These are phyloP conservation scores for Diddensiella caesifluorescens DNA, from an alignment of 805 yeast species.

Conservation along the genomic window DNA sequence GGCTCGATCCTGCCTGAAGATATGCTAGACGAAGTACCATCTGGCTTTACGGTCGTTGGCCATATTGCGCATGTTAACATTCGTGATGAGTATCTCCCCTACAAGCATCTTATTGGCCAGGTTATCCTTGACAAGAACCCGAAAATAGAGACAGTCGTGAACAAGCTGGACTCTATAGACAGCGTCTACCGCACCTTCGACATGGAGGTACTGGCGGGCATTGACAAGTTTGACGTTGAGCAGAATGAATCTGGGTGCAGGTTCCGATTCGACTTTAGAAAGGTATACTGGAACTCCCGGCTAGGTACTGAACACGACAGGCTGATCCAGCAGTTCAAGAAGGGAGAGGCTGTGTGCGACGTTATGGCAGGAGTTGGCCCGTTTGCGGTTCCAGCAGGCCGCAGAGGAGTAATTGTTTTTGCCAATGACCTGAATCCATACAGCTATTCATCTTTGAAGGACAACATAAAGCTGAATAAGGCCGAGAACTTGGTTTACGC, in stretches of 20 bases:
- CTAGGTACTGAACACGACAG: conserved; percentile 91
- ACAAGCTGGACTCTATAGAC: conserved; percentile 81
- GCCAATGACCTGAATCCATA: conserved; percentile 95
- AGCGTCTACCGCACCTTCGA: conserved; percentile 86
- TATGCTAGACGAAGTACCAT: conserved; percentile 66
- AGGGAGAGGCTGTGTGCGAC: conserved; percentile 79
- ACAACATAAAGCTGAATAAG: conserved; percentile 62
- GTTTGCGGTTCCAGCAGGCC: conserved; percentile 93
- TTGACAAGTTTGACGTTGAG: conserved; percentile 63
- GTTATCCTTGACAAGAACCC: conserved; percentile 85
- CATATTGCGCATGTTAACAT: conserved; percentile 92
- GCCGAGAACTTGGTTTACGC: conserved; percentile 54
- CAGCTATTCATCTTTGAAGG: conserved; percentile 62
- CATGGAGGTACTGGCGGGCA: conserved; percentile 91
- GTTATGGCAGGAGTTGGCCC: conserved; percentile 99
- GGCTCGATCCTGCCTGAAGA: conserved; percentile 70
- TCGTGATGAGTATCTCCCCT: conserved; percentile 79
- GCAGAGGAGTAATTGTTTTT: conserved; percentile 68
- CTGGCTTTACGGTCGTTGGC: conserved; percentile 90
- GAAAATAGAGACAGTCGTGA: conserved; percentile 80
- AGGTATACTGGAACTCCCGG: conserved; percentile 97
- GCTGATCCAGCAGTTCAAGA: conserved; percentile 52
- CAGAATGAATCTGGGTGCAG: conserved; percentile 84
- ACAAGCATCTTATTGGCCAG: conserved; percentile 75
- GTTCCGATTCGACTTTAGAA: conserved; percentile 82